Base-by-base conservation (phyloP, 176 grass and related monocot genomes). In the Oryza australiensis region DNA sequence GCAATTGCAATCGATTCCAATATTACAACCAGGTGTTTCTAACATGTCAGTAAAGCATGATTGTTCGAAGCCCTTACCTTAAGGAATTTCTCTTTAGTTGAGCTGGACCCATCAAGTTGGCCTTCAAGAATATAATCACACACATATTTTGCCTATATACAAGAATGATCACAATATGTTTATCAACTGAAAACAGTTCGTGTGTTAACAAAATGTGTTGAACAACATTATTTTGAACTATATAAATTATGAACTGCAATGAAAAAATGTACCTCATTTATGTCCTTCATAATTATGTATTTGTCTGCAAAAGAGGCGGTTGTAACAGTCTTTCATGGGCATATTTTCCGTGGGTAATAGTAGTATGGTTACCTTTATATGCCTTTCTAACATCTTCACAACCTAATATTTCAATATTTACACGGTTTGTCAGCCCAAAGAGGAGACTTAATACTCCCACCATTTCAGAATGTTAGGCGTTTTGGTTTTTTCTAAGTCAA, bases 71-170 rank as follows among this genome's bases (percentile, higher is more conserved):
- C 51, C 43, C 3, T 18, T 90, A 95, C 95, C 89, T 93, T 34
- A 75, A 98, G 90, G 80, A 98, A 95, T 3, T 55, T 63, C 57
- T 83, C 90, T 90, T 86, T 98, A 76, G 92, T 95, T 79, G 95
- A 93, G 83, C 95, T 98, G 78, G 92, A 95, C n/a, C 95, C 90
- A 84, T 95, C 88, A 80, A 98, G 90, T 91, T 93, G n/a, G 18
- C 95, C 92, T 37, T 88, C 95, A 84, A 98, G 90, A 62, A 98
- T 91, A 76, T 98, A 98, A 72, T 98, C 95, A 49, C 95, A 98
- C 63, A 93, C 95, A n/a, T 95, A 98, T 22, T 32, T 90, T 62
- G 96, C 68, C 95, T 98, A 72, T 95, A 3, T 76, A 70, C 13
- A 48, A 66, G 34, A 14, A 12, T 42, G 1, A 76, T 3, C 51